phyloP scores from a whole-genome alignment of 2,329 filamentous ascomycete species.

The Sporothrix luriei region DNA sequence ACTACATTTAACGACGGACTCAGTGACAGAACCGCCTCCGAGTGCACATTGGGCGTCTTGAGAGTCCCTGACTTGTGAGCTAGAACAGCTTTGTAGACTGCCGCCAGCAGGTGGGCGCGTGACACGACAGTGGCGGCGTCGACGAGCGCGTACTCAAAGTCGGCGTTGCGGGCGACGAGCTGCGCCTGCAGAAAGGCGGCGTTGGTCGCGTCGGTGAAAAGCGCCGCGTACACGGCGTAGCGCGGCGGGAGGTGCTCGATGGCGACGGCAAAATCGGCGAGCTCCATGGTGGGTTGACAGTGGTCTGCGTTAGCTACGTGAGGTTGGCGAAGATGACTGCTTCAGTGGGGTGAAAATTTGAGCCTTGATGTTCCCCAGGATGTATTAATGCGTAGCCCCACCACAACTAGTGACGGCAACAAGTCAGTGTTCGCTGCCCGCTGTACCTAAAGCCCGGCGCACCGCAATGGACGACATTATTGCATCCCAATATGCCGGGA shows the following conservation, averaged over 20 bases:
- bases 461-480: neutral
- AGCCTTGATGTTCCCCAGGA: neutral
- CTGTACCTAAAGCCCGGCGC: neutral
- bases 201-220: conserved; percentile 79
- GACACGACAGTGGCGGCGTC: conserved; percentile 81
- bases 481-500: no score
- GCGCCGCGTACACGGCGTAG: conserved; percentile 69
- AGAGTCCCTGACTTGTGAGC: conserved; percentile 61
- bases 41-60: conserved; percentile 83
- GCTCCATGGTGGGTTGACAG: neutral
- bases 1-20: conserved; percentile 79
- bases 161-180: conserved; percentile 78
- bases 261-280: conserved; percentile 57
- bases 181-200: conserved; percentile 76
- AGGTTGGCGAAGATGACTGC: neutral
- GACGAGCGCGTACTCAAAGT: conserved; percentile 91
- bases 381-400: neutral
- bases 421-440: neutral
- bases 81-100: conserved; percentile 75
- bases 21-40: conserved; percentile 80
- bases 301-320: neutral
- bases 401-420: neutral
- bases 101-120: conserved; percentile 70
- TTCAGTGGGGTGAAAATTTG: conserved; percentile 20
- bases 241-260: conserved; percentile 74